Conservation (phyloP, 345 rosid genomes). For the Eucalyptus paniculata region DNA sequence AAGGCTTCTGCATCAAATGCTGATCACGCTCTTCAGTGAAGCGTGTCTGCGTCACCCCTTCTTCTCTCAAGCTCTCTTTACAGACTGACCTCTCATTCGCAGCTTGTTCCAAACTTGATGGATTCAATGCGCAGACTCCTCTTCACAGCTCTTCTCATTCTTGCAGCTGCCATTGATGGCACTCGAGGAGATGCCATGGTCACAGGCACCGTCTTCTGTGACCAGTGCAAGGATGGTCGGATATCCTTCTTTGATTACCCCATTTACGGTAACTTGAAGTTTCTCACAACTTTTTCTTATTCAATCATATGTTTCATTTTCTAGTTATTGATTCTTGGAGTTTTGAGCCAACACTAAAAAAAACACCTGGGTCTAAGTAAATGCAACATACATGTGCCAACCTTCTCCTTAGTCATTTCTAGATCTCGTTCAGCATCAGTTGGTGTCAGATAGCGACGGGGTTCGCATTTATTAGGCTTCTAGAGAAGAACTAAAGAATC, state of each 20-base stretch:
- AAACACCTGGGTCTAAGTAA: background rate
- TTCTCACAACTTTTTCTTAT: background rate
- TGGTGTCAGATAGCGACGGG: background rate
- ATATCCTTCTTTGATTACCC: conserved; percentile 71
- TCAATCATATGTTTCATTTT: background rate
- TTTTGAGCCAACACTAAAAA: background rate
- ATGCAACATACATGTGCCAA: background rate
- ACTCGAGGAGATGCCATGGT: conserved; percentile 45
- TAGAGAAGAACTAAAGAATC: background rate
- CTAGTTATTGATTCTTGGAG: background rate
- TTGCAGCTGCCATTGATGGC: conserved; percentile 36
- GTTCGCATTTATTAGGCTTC: background rate
- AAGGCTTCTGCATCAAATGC: background rate
- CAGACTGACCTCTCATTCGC: conserved; percentile 3
- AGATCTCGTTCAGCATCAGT: background rate
- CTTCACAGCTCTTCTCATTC: conserved; percentile 25
- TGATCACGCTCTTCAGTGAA: background rate
- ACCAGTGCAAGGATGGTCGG: conserved; percentile 88
- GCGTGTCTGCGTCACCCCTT: background rate
- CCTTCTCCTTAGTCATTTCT: background rate
- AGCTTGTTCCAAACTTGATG: conserved; percentile 14
- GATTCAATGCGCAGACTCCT: background rate
- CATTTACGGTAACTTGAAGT: conserved; percentile 28
- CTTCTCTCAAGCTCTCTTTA: background rate
- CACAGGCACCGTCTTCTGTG: conserved; percentile 70